Percentiles rank a stretch among this genome's conserved stretches.
Conservation (phyloP, 1,139 yeast species). For the Sugiyamaella pinicola region DNA sequence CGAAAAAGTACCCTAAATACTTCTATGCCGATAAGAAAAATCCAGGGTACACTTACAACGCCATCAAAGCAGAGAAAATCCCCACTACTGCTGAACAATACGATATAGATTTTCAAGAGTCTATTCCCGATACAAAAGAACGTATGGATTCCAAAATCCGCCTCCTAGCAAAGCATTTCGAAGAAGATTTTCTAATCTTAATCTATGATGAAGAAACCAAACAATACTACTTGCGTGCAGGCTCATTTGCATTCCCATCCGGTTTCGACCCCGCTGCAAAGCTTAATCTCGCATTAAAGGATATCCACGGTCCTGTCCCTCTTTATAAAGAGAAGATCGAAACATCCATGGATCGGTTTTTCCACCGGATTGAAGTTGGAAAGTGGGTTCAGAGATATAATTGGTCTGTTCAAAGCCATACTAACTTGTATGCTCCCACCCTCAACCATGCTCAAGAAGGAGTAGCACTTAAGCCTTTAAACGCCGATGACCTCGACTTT, state of each 20-base stretch:
- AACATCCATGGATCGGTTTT: slow-evolving; percentile 63
- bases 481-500: slow-evolving; percentile 54
- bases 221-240: slow-evolving; percentile 66
- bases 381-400: slow-evolving; percentile 62
- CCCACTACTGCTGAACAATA: slow-evolving; percentile 27
- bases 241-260: slow-evolving; percentile 69
- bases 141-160: slow-evolving; percentile 44
- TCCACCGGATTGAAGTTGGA: slow-evolving; percentile 52
- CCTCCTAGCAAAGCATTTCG: slow-evolving; percentile 53
- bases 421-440: slow-evolving; percentile 53
- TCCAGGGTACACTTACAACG: slow-evolving; percentile 31
- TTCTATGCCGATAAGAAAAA: slow-evolving; percentile 40
- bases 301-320: slow-evolving; percentile 66
- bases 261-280: slow-evolving; percentile 69
- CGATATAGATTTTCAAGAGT: slow-evolving; percentile 12
- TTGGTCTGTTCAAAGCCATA: slow-evolving; percentile 64
- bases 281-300: slow-evolving; percentile 45
- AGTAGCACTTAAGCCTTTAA: slow-evolving; percentile 42
- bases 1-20: slow-evolving; percentile 62
- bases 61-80: slow-evolving; percentile 29
- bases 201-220: slow-evolving; percentile 55
- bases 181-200: slow-evolving; percentile 68
- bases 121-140: slow-evolving; percentile 28
- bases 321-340: slow-evolving; percentile 58
- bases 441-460: slow-evolving; percentile 50